Evolutionary conservation across 2,329 filamentous ascomycete genomes (phyloP), one percentile per base, ranked within the genome.

Genomic region (Trichophyton rubrum): DNA sequence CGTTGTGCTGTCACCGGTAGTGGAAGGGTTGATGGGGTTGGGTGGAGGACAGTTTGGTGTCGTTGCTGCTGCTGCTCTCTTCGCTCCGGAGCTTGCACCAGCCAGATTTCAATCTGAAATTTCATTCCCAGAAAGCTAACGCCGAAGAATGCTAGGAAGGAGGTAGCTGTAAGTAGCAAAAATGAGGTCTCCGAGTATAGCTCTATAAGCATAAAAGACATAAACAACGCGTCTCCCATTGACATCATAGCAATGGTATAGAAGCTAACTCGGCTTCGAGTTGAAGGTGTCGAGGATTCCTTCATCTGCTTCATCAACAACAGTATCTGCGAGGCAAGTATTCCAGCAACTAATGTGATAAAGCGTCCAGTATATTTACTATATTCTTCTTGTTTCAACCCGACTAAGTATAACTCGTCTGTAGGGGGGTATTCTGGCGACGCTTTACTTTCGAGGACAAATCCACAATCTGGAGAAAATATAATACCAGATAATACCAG

Each of bases 391-490:
- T 78, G 71, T 66, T 86, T 86, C 9, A 78, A 77, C 1, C 84
- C 84, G 1, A 71, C 68, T 8, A 85, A 71, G 67, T 85, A 82
- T 43, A 78, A 70, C 11, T 71, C 73, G 63, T 82, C 76, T 40
- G 78, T 75, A 3, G 78, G 78, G 4, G 79, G 70, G 63, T 75
- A 79, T 53, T 81, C 77, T 4, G 83, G 82, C 3, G 80, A 76
- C 1, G 81, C 81, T 69, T 83, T 82, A 3, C 82, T 83, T 67
- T 85, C 79, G 15, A 86, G 75, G 33, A 85, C 75, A 64, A 84
- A 85, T n/a, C 83, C 83, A 69, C 84, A 86, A 66, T 86, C 84
- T 2, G 84, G 84, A 15, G 83, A 86, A 67, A 85, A 85, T 8
- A 82, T 75, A 8, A 83, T 73, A 68, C 82, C 81, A 17, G 81